Conservation (phyloP, 768 basidiomycete species). For the Pleurotus djamor region DNA sequence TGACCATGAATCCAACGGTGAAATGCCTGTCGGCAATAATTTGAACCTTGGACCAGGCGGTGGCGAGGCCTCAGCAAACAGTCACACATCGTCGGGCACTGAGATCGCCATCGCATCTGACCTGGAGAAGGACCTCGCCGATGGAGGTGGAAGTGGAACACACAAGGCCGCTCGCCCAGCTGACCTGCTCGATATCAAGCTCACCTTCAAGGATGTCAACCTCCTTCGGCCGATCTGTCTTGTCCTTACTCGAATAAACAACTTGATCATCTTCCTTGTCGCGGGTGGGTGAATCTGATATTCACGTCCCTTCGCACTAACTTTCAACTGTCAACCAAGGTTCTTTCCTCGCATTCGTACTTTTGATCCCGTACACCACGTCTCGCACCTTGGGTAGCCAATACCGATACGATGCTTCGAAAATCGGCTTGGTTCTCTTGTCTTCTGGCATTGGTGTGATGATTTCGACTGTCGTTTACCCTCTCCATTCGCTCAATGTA, state of each 20-base stretch:
- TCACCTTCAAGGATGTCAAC: slow-evolving; percentile 73
- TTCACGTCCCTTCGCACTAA: not conserved
- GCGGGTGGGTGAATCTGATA: slow-evolving; percentile 45
- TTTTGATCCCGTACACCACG: slow-evolving; percentile 71
- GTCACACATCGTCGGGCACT: slow-evolving; percentile 5
- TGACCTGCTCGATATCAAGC: slow-evolving; percentile 30
- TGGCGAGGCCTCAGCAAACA: slow-evolving; percentile 1
- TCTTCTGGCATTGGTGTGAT: slow-evolving; percentile 67
- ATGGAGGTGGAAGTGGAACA: not conserved
- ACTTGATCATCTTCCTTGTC: slow-evolving; percentile 59
- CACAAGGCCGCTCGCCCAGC: not conserved
- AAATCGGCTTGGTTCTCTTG: slow-evolving; percentile 76
- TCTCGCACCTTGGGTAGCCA: slow-evolving; percentile 61
- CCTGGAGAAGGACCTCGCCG: not conserved
- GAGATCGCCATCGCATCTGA: not conserved
- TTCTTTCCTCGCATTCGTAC: slow-evolving; percentile 68
- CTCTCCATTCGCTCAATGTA: too few relatives aligned
- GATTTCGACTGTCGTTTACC: too few relatives aligned
- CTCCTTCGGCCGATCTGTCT: slow-evolving; percentile 61
- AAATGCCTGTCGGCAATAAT: slow-evolving; percentile 76
- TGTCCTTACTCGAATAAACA: slow-evolving; percentile 63
- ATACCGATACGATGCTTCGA: slow-evolving; percentile 68
- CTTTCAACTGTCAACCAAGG: slow-evolving; percentile 32
- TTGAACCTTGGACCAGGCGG: slow-evolving; percentile 28
- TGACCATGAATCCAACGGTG: slow-evolving; percentile 26